Conservation (phyloP, 371 early-diverging fungal genomes). For the Mucor indicus region DNA sequence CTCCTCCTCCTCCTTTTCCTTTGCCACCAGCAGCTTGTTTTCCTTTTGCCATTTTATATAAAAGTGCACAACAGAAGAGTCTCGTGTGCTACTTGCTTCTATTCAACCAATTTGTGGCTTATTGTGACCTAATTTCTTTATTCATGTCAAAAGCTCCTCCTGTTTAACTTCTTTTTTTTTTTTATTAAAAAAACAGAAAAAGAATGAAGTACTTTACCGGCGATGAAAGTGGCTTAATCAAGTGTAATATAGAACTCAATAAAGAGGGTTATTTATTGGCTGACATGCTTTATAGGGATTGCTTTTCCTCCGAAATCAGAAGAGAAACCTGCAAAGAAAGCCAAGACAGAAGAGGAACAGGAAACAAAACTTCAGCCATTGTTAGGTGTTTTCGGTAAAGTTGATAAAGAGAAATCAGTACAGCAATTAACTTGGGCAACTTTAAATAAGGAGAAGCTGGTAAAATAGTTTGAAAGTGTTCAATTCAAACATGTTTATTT, state of each 20-base stretch:
- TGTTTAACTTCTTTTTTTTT: constrained; percentile 8
- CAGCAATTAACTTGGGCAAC: constrained; percentile 54
- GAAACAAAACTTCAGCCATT: constrained; percentile 28
- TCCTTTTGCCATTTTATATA: constrained; percentile 40
- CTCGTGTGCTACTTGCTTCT: no score
- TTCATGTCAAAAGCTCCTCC: no score
- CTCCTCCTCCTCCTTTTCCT: constrained; percentile 24
- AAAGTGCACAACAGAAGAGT: no score
- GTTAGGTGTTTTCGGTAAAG: constrained; percentile 47
- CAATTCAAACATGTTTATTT: background rate
- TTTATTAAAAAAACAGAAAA: background rate
- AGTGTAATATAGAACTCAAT: constrained; percentile 51
- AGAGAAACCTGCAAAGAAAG: constrained; percentile 15
- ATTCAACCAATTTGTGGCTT: background rate
- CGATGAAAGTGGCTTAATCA: constrained; percentile 76
- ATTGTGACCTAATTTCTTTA: background rate
- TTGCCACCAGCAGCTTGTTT: constrained; percentile 45
- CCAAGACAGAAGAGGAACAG: constrained; percentile 21
- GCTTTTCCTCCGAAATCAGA: constrained; percentile 30
- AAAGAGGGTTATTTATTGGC: background rate
- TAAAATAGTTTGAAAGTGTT: constrained; percentile 16
- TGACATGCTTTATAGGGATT: constrained; percentile 19
- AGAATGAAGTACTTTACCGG: constrained; percentile 56
- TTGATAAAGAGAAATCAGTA: constrained; percentile 49
- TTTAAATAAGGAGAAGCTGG: constrained; percentile 25